Evolutionary conservation across 441 rosid genomes (phyloP).

Genomic region (Populus tomentosa): DNA sequence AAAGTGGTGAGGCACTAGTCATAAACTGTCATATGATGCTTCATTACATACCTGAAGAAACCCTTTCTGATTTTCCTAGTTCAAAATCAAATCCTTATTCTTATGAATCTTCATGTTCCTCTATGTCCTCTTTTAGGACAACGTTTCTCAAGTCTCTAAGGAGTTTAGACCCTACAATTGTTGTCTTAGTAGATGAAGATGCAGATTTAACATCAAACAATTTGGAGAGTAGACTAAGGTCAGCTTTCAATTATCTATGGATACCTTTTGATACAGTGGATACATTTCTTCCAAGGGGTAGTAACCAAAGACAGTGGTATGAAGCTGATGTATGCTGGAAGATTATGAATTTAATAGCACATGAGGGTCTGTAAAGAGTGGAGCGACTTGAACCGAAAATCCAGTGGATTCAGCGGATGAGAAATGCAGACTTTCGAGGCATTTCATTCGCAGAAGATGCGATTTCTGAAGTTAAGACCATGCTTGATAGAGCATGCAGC

Average conservation of each 20-base stretch:
- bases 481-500: constrained; percentile 88
- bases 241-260: constrained; percentile 79
- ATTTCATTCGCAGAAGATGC: constrained; percentile 50
- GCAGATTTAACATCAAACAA: constrained; percentile 63
- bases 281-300: constrained; percentile 60
- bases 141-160: constrained; percentile 56
- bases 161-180: constrained; percentile 58
- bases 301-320: constrained; percentile 73
- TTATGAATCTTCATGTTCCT: constrained; percentile 22
- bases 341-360: constrained; percentile 73
- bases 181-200: constrained; percentile 72
- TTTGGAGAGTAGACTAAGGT: constrained; percentile 50
- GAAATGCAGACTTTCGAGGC: constrained; percentile 47
- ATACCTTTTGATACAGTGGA: constrained; percentile 78
- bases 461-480: constrained; percentile 50
- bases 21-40: constrained; percentile 88
- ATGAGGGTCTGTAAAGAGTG: constrained; percentile 66
- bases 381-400: constrained; percentile 66
- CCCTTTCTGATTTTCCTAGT: constrained; percentile 20
- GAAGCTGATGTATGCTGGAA: constrained; percentile 73
- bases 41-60: constrained; percentile 68
- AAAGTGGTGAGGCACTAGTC: constrained; percentile 57
- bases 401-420: constrained; percentile 74
- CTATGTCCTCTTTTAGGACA: constrained; percentile 23
- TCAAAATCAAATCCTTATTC: constrained; percentile 21